Evolutionary conservation across 2,329 filamentous ascomycete species (phyloP).

Genomic region (Exophiala lecanii-corni): DNA sequence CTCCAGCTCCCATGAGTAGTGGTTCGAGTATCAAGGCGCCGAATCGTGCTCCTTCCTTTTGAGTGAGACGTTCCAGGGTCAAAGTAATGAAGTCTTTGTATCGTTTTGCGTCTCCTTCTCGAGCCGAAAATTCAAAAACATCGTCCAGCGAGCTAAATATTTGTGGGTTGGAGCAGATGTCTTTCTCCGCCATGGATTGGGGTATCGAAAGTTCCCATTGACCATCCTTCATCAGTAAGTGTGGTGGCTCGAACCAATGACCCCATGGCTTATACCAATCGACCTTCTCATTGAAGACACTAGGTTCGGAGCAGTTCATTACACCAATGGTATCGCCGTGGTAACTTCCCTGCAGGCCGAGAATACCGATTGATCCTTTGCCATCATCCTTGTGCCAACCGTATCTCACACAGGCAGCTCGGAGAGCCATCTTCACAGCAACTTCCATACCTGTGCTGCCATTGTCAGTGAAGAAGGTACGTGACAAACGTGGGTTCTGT

Average conservation of each 20-base stretch:
- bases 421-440: slow-evolving; percentile 77
- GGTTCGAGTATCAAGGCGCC: slow-evolving; percentile 78
- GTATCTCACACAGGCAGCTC: slow-evolving; percentile 63
- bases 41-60: slow-evolving; percentile 59
- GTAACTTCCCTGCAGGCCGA: slow-evolving; percentile 76
- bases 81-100: slow-evolving; percentile 59
- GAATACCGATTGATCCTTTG: slow-evolving; percentile 57
- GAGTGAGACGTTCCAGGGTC: slow-evolving; percentile 51
- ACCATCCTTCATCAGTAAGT: slow-evolving; percentile 62
- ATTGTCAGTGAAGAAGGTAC: slow-evolving; percentile 80
- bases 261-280: slow-evolving; percentile 81
- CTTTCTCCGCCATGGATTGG: slow-evolving; percentile 1
- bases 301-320: slow-evolving; percentile 79
- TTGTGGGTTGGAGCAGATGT: slow-evolving; percentile 28
- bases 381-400: slow-evolving; percentile 52
- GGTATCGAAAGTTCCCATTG: slow-evolving; percentile 49
- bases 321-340: slow-evolving; percentile 85
- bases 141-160: slow-evolving; percentile 48
- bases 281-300: slow-evolving; percentile 72
- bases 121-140: slow-evolving; percentile 56
- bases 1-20: slow-evolving; percentile 73
- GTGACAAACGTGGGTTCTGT: slow-evolving; percentile 60
- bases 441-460: slow-evolving; percentile 80
- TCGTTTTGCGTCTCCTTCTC: slow-evolving; percentile 44
- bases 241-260: slow-evolving; percentile 76